These are phyloP conservation scores for Ogataea populi-albae DNA, from an alignment of 805 yeast genomes.

Conservation along the genomic window DNA sequence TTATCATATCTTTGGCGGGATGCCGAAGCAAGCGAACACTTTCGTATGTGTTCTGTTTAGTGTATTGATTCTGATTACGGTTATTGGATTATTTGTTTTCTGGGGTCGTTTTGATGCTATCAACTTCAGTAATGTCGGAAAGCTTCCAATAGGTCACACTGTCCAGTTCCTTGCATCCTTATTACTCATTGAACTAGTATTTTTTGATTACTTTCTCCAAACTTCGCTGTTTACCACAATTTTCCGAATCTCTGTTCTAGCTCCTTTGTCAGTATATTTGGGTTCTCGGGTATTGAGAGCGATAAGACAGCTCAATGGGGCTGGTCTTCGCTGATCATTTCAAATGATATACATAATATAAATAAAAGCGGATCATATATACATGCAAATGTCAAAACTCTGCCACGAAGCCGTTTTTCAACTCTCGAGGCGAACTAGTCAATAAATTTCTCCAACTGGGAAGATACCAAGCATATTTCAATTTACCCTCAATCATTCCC, in stretches of 20 bases:
- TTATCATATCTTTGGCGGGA: slow-evolving; percentile 54
- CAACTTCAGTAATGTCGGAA: slow-evolving; percentile 34
- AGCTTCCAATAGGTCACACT: slow-evolving; percentile 33
- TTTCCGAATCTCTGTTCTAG: slow-evolving; percentile 44
- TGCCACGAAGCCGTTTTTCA: slow-evolving; percentile 48
- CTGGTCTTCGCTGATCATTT: slow-evolving; percentile 19
- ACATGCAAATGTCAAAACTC: slow-evolving; percentile 21
- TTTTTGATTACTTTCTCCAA: slow-evolving; percentile 56
- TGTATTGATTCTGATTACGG: slow-evolving; percentile 39
- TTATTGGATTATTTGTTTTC: slow-evolving; percentile 36
- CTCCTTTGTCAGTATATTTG: slow-evolving; percentile 51
- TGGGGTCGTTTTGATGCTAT: slow-evolving; percentile 41
- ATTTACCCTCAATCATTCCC: slow-evolving; percentile 84
- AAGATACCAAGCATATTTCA: slow-evolving; percentile 64
- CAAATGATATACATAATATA: not conserved
- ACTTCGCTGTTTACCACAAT: slow-evolving; percentile 61
- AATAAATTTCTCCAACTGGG: slow-evolving; percentile 27
- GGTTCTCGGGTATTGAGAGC: slow-evolving; percentile 66
- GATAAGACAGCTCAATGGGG: slow-evolving; percentile 28
- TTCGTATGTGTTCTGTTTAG: slow-evolving; percentile 52
- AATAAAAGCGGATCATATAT: not conserved
- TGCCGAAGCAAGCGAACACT: slow-evolving; percentile 51
- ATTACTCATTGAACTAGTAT: slow-evolving; percentile 49
- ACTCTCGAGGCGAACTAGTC: slow-evolving; percentile 51
- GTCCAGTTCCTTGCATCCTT: slow-evolving; percentile 48